Conservation (phyloP, 148 eudicot genomes). For the Suaeda aralocaspica region DNA sequence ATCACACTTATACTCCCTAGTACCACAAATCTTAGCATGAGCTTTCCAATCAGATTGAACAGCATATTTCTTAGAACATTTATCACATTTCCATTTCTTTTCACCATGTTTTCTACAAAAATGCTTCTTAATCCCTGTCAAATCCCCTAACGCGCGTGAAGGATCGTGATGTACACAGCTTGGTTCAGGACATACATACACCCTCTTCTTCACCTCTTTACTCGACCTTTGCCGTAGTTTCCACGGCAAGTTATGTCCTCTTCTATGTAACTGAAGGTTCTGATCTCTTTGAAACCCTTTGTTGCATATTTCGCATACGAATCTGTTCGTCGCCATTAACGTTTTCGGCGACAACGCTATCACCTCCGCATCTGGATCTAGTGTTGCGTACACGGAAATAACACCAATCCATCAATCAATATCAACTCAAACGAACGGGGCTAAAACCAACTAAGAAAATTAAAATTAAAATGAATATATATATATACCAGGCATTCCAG, state of each 20-base stretch:
- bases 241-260: slow-evolving; percentile 92
- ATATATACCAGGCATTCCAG: slow-evolving; percentile 84
- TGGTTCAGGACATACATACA: slow-evolving; percentile 75
- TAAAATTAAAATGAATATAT: background rate
- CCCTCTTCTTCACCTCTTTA: slow-evolving; percentile 66
- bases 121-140: slow-evolving; percentile 86
- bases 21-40: slow-evolving; percentile 77
- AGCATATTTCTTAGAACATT: slow-evolving; percentile 88
- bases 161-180: slow-evolving; percentile 84
- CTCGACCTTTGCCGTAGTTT: slow-evolving; percentile 71
- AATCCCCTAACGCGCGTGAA: slow-evolving; percentile 70
- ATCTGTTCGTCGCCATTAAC: slow-evolving; percentile 74
- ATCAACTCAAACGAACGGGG: too few species aligned
- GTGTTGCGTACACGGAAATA: background rate
- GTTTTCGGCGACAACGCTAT: slow-evolving; percentile 78
- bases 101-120: slow-evolving; percentile 82
- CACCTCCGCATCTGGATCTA: slow-evolving; percentile 91
- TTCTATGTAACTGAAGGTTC: slow-evolving; percentile 75
- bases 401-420: background rate
- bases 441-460: background rate
- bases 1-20: slow-evolving; percentile 78
- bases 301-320: slow-evolving; percentile 76
- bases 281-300: slow-evolving; percentile 90
- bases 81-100: slow-evolving; percentile 85
- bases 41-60: slow-evolving; percentile 95